phyloP scores from a whole-genome alignment of 2,329 filamentous ascomycete genomes.

The Sporothrix schenckii region DNA sequence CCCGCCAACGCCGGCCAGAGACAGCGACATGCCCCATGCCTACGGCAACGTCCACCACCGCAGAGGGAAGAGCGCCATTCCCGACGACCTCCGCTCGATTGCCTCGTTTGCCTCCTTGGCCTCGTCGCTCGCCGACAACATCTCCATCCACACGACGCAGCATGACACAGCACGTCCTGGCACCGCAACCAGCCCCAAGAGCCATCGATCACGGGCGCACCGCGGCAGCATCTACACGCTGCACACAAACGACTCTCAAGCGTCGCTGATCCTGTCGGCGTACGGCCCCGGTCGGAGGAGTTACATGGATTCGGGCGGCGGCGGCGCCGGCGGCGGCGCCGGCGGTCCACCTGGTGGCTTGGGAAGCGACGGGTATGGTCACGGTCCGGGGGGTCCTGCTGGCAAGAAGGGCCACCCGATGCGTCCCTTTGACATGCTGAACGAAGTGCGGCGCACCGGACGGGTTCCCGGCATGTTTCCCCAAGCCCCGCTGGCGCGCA shows the following conservation, averaged over 20 bases:
- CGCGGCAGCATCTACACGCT: conserved; percentile 64
- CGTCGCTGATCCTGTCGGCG: conserved; percentile 56
- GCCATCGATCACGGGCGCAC: conserved; percentile 44
- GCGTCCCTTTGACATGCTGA: conserved; percentile 47
- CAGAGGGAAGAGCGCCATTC: conserved; percentile 24
- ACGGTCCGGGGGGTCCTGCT: not conserved
- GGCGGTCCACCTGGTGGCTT: not conserved
- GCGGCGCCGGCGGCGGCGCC: too few relatives aligned
- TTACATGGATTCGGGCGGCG: conserved; percentile 41
- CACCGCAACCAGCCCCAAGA: conserved; percentile 38
- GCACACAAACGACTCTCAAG: conserved; percentile 58
- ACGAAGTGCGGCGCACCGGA: conserved; percentile 55
- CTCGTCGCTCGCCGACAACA: conserved; percentile 59
- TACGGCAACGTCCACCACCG: conserved; percentile 23
- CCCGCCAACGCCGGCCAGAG: not conserved
- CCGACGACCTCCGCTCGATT: conserved; percentile 52
- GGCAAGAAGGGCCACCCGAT: not conserved
- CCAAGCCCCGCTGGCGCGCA: conserved; percentile 60
- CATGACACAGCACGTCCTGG: conserved; percentile 22
- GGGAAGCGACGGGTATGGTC: not conserved
- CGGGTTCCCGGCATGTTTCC: conserved; percentile 63
- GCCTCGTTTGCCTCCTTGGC: conserved; percentile 54
- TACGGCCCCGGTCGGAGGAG: conserved; percentile 43
- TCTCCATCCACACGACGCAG: conserved; percentile 52
- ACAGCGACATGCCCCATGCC: not conserved